These are phyloP conservation scores for Coemansia erecta DNA, from an alignment of 192 early-diverging fungal species.

Conservation along the genomic window DNA sequence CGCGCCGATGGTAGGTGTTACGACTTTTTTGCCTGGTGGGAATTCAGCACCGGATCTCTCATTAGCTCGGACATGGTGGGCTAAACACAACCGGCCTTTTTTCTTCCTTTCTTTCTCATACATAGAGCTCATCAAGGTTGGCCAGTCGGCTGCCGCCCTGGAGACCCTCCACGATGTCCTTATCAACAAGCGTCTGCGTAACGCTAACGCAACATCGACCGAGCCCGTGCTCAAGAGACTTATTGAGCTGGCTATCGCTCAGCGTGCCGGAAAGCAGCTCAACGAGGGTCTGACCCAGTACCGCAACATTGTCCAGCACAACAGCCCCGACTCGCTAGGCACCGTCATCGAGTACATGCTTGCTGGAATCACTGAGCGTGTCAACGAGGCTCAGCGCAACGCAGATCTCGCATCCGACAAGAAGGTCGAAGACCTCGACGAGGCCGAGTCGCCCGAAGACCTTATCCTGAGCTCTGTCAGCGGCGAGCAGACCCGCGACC, in stretches of 20 bases:
- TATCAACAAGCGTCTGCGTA: conserved; percentile 84
- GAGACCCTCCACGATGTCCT: conserved; percentile 89
- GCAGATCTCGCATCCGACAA: conserved; percentile 87
- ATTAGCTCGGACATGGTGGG: neutral
- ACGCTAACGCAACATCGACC: conserved; percentile 69
- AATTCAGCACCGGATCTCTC: too few species aligned
- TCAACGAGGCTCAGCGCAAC: conserved; percentile 85
- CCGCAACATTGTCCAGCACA: conserved; percentile 98
- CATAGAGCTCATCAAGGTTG: conserved; percentile 68
- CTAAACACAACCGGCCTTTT: neutral
- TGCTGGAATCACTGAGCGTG: conserved; percentile 80
- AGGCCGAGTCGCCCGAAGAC: conserved; percentile 93
- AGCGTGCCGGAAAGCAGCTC: conserved; percentile 85
- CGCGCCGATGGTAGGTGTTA: conserved; percentile 70
- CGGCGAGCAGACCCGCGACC: conserved; percentile 90
- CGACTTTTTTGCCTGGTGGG: neutral
- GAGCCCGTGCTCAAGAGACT: conserved; percentile 95
- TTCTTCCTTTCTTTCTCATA: conserved; percentile 16
- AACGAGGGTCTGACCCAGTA: conserved; percentile 97
- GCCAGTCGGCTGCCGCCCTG: conserved; percentile 80
- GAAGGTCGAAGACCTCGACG: conserved; percentile 91
- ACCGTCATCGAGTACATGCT: conserved; percentile 86
- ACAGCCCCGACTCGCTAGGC: conserved; percentile 85
- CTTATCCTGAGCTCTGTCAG: conserved; percentile 94
- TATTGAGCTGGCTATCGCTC: conserved; percentile 84